Evolutionary conservation across 345 rosid genomes (phyloP), one percentile per base, ranked within the genome.

Genomic region (Luvunga scandens): DNA sequence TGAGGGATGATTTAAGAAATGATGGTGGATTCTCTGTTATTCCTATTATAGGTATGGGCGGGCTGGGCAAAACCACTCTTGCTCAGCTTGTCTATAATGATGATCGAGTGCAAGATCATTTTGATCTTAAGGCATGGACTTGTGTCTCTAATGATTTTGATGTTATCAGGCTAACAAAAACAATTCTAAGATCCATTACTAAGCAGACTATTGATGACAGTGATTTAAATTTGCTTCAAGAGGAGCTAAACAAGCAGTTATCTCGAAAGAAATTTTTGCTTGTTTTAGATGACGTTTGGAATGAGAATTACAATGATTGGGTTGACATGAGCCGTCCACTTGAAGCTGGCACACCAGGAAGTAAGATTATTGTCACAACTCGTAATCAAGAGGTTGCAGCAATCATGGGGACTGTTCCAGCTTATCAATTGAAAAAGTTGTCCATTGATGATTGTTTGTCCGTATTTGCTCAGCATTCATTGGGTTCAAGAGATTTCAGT

Each of bases 271-370:
- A 72, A 9, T 71, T 81, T 25, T 73, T 81, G 24, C 31, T 81
- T 42, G 70, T 81, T 14, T 25, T 81, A 21, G 83, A 81, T 72
- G 80, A 81, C 66, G 79, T 81, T 13, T 81, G 83, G 83, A 81
- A 66, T 16, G 45, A 33, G 13, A 66, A 33, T 66, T 28, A 19
- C 48, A 24, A 1, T 42, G 59, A 70, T 0, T 70, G 73, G 73
- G 10, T 9, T 22, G 2, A 2, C 55, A 24, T 70, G 10, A 25
- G 48, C 22, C 36, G 1, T 24, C 73, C 73, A 3, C 45, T 70
- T 45, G 21, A 24, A 25, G 55, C 57, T 13, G 59, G 73, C 4
- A 12, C 59, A 45, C 73, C 33, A 22, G 73, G 57, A 39, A 70
- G 73, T 28, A 42, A 70, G 48, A 45, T 70, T 14, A 42, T 70